Percentiles rank a stretch among this genome's conserved stretches.
These are phyloP conservation scores for Candolleomyces efflorescens DNA, from an alignment of 768 basidiomycete genomes.

Conservation along the genomic window DNA sequence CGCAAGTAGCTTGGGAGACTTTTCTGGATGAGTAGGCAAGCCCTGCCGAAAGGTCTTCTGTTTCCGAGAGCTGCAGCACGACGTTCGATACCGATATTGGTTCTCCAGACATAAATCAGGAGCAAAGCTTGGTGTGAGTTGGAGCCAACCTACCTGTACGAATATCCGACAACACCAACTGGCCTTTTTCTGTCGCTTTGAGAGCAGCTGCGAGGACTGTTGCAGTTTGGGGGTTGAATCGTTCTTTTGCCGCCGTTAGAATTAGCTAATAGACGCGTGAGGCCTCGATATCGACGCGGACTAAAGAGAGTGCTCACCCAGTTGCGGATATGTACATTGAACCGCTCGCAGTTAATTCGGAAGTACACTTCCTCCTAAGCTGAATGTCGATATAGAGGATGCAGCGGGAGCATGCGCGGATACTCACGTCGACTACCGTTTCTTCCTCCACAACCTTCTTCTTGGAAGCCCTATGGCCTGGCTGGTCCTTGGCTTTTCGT, in stretches of 20 bases:
- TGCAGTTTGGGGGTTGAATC: conserved; percentile 75
- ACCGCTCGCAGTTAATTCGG: conserved; percentile 85
- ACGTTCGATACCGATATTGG: conserved; percentile 65
- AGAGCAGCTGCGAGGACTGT: conserved; percentile 68
- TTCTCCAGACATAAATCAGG: conserved; percentile 33
- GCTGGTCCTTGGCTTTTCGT: conserved; percentile 51
- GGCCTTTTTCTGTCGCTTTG: conserved; percentile 62
- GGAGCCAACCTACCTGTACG: conserved; percentile 49
- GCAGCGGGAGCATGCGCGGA: background rate
- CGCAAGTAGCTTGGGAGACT: conserved; percentile 50
- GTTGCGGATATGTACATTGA: conserved; percentile 85
- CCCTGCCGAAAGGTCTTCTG: conserved; percentile 56
- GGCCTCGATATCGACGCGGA: background rate
- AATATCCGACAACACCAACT: conserved; percentile 54
- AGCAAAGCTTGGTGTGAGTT: background rate
- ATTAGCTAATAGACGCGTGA: conserved; percentile 29
- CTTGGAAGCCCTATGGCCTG: conserved; percentile 48
- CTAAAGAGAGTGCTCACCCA: conserved; percentile 42
- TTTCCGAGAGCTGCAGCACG: conserved; percentile 58
- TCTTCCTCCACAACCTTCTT: conserved; percentile 55
- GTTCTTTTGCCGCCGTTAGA: conserved; percentile 67
- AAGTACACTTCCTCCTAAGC: conserved; percentile 69
- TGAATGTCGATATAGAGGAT: conserved; percentile 9
- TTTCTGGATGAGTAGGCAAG: conserved; percentile 55
- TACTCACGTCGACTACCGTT: conserved; percentile 63